Evolutionary conservation across 2,329 filamentous ascomycete species (phyloP), one percentile per base, ranked within the genome.

Genomic region (Fusarium sp.): DNA sequence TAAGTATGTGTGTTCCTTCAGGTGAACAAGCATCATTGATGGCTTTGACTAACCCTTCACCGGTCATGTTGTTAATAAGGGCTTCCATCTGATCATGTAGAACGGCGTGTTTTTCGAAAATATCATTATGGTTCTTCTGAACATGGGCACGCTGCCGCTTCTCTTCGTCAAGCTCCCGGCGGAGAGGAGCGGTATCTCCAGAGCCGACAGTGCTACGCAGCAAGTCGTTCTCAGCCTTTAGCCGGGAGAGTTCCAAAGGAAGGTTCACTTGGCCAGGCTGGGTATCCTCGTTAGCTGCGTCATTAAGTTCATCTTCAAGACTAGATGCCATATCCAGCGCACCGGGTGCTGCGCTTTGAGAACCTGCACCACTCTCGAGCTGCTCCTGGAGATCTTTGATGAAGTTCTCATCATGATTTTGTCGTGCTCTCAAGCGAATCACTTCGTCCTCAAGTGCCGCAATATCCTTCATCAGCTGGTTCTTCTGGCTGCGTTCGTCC

Each of bases 301-400:
- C 82, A 53, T 87, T 84, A 7, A 91, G 81, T 76, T 91, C 89
- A 62, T 90, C 85, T 76, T 89, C 88, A 11, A 91, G 84, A 62
- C 80, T 87, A 42, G 85, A 80, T 42, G 72, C 67, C 16, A 70
- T 46, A 11, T 68, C 62, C 26, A 74, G 55, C 11, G 58, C 56
- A 28, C 69, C 68, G 23, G 72, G 34, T 18, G 45, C 56, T 42
- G 66, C 71, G 14, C 63, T 72, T 37, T 75, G 72, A 28, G 71
- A 28, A 18, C 62, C 58, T 30, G 53, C 77, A n/a, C 75, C 77
- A 18, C 81, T 77, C 50, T 83, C 81, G 31, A 88, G 73, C 73
- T 89, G 86, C 72, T 90, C 88, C 73, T 90, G 86, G 19, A 90
- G 82, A 42, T 90, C 87, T 54, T 81, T 82, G 58, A 89, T 86